A percentile compares a stretch with the other conserved stretches of the same genome.
These are phyloP conservation scores for Aspergillus affinis DNA, from an alignment of 495 filamentous ascomycete genomes.

Conservation along the genomic window DNA sequence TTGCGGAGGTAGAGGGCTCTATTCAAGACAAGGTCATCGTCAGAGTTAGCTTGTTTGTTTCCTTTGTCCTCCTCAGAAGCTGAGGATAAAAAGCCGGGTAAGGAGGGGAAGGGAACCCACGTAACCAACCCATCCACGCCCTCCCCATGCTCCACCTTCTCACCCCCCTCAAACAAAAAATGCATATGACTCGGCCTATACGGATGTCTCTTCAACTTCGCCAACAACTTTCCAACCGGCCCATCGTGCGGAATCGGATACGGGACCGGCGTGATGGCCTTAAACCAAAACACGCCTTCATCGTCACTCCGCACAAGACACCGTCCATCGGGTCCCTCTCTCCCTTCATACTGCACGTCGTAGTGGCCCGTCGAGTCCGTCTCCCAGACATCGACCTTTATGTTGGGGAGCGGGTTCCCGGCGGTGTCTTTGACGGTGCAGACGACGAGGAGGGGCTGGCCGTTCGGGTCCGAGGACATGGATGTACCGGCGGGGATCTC, in stretches of 20 bases:
- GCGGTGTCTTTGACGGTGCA: constrained; percentile 70
- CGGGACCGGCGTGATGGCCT: constrained; percentile 79
- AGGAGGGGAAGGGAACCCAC: constrained; percentile 45
- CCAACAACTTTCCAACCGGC: constrained; percentile 78
- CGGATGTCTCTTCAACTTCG: constrained; percentile 68
- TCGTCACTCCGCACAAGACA: constrained; percentile 72
- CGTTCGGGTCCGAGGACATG: constrained; percentile 67
- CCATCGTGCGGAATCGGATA: constrained; percentile 92
- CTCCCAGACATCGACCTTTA: constrained; percentile 92
- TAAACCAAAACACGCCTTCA: constrained; percentile 83
- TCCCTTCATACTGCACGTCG: constrained; percentile 79
- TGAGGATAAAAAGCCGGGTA: neutral
- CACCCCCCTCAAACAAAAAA: constrained; percentile 84
- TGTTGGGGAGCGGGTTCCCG: constrained; percentile 66
- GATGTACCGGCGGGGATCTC: constrained; percentile 57
- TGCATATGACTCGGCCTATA: constrained; percentile 89
- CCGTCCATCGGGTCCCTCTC: constrained; percentile 72
- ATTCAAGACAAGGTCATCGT: too few relatives aligned
- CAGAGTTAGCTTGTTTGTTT: too few relatives aligned
- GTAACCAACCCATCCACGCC: constrained; percentile 88
- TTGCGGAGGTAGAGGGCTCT: constrained; percentile 79
- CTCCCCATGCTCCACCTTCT: too few relatives aligned
- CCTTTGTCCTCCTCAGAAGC: too few relatives aligned
- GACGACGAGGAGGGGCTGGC: constrained; percentile 66
- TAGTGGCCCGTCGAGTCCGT: constrained; percentile 85